Conservation (phyloP, 768 basidiomycete species). For the Russula earlei region DNA sequence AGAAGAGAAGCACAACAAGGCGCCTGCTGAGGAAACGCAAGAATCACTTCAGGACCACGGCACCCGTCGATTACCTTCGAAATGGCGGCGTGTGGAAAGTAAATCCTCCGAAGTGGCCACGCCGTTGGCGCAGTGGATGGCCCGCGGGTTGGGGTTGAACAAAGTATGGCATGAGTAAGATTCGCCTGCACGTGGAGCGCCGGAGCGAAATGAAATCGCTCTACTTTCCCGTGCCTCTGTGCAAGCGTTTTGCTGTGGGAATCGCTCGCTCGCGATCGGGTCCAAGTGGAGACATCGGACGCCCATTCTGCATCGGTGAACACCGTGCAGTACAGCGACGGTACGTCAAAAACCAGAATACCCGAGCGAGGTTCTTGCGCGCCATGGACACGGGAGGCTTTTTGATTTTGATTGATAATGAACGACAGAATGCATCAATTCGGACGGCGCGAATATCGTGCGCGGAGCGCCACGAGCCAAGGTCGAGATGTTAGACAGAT, state of each 20-base stretch:
- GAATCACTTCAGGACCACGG: conserved; percentile 6
- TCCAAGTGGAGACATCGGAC: conserved; percentile 4
- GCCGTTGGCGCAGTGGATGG: conserved; percentile 1
- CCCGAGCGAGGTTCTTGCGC: not conserved
- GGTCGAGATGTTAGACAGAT: conserved; percentile 4
- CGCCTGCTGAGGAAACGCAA: conserved; percentile 3
- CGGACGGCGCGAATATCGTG: not conserved
- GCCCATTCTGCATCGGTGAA: conserved; percentile 5
- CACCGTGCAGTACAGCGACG: not conserved
- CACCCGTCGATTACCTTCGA: conserved; percentile 10
- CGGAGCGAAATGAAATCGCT: conserved; percentile 13
- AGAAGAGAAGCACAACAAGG: conserved; percentile 10
- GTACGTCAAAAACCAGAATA: not conserved
- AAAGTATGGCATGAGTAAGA: not conserved
- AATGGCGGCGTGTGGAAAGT: conserved; percentile 11
- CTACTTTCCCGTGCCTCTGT: not conserved
- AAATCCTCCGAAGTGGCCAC: conserved; percentile 15
- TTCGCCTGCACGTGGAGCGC: conserved; percentile 8
- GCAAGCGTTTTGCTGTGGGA: conserved; percentile 13
- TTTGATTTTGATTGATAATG: not conserved
- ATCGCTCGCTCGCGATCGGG: not conserved
- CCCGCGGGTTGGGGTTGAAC: conserved; percentile 10
- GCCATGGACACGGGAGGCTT: not conserved
- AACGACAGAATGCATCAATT: conserved; percentile 4
- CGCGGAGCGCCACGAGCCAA: conserved; percentile 11